phyloP scores from a whole-genome alignment of 2,329 filamentous ascomycete genomes.

The Fusarium staphyleae region DNA sequence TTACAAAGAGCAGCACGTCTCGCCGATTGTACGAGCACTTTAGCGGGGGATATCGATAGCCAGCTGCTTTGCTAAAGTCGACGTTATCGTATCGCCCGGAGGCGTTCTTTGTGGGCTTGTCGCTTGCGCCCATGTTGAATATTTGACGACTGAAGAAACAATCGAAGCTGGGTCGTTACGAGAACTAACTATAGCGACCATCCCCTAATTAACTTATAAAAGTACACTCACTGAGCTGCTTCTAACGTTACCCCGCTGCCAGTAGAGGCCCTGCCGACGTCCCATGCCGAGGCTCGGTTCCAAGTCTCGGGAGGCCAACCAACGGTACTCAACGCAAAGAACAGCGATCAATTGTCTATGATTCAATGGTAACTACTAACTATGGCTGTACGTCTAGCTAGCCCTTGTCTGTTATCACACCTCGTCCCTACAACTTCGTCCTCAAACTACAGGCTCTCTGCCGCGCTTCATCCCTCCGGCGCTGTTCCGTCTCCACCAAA shows the following conservation, averaged over 20 bases:
- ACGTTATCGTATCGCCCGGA: conserved; percentile 52
- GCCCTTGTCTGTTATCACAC: no score
- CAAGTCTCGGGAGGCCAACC: no score
- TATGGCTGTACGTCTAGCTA: no score
- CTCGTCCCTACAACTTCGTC: neutral
- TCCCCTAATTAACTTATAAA: no score
- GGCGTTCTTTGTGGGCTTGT: conserved; percentile 47
- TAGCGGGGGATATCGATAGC: conserved; percentile 47
- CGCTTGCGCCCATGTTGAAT: conserved; percentile 16
- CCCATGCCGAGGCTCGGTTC: neutral
- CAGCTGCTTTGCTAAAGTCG: conserved; percentile 50
- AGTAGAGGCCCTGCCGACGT: neutral
- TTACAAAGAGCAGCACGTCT: conserved; percentile 48
- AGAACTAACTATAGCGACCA: no score
- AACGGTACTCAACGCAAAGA: no score
- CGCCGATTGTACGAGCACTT: conserved; percentile 53
- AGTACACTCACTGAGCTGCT: no score
- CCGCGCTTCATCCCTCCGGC: conserved; percentile 11
- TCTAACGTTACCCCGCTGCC: neutral
- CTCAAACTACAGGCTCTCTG: neutral
- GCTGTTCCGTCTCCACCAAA: conserved; percentile 34
- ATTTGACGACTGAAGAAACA: neutral
- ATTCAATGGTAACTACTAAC: no score
- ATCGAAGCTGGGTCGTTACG: no score
- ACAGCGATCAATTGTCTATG: no score